phyloP scores from a whole-genome alignment of 805 yeast genomes.

The Ogataea degrootiae region DNA sequence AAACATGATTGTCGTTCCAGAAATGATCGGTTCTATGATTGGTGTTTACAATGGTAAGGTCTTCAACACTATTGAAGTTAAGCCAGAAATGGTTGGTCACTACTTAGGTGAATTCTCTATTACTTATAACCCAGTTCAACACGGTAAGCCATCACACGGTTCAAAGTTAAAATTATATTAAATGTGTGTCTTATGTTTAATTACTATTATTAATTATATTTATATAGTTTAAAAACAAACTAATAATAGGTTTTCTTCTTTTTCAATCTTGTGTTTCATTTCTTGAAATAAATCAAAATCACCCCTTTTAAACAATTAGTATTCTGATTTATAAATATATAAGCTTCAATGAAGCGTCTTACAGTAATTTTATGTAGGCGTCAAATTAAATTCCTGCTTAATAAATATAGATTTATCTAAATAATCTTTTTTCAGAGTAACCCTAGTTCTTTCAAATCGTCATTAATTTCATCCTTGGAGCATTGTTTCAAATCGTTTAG shows the following conservation, averaged over 20 bases:
- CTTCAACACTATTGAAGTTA: constrained; percentile 98
- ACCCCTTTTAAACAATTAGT: too few species aligned
- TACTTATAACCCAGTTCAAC: constrained; percentile 99
- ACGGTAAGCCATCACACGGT: constrained; percentile 58
- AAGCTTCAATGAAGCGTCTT: too few species aligned
- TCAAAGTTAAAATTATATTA: constrained; percentile 34
- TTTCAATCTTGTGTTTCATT: too few species aligned
- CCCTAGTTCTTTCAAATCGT: constrained; percentile 70
- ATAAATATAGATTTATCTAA: too few species aligned
- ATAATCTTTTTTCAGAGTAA: too few species aligned
- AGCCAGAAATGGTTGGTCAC: constrained; percentile 99
- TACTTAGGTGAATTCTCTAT: constrained; percentile 99
- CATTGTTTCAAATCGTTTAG: constrained; percentile 61
- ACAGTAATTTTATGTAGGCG: too few species aligned
- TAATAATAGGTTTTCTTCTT: neutral
- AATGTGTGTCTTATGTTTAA: constrained; percentile 10
- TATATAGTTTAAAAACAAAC: constrained; percentile 3
- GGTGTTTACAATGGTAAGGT: constrained; percentile 99
- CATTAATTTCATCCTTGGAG: constrained; percentile 64
- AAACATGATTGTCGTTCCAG: constrained; percentile 98
- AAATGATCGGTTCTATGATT: constrained; percentile 98
- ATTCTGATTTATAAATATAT: too few species aligned
- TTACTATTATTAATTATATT: constrained; percentile 9
- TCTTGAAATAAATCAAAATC: too few species aligned
- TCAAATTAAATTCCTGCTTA: too few species aligned